phyloP scores from a whole-genome alignment of 2,329 filamentous ascomycete genomes.

The Colletotrichum cuscutae region DNA sequence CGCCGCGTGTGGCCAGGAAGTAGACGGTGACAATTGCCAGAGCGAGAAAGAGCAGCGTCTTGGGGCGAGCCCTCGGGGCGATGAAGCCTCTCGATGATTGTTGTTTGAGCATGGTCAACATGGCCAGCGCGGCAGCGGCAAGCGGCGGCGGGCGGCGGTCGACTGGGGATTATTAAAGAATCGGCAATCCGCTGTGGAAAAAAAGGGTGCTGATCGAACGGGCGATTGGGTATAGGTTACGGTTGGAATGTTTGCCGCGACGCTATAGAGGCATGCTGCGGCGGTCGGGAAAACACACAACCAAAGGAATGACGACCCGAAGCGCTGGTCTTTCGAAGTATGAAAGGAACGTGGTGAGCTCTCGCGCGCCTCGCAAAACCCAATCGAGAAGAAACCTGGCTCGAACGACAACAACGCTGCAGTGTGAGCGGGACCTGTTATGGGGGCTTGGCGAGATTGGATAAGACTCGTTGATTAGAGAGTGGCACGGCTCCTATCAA shows the following conservation, averaged over 20 bases:
- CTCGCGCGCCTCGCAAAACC: background rate
- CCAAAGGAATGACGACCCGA: constrained; percentile 22
- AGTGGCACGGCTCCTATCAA: constrained; percentile 50
- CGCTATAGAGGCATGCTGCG: constrained; percentile 33
- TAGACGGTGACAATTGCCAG: constrained; percentile 54
- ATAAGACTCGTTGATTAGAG: constrained; percentile 37
- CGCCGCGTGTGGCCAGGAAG: constrained; percentile 53
- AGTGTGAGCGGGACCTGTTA: constrained; percentile 13
- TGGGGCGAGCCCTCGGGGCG: constrained; percentile 51
- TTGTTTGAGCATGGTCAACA: constrained; percentile 42
- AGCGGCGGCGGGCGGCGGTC: constrained; percentile 4
- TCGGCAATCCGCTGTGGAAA: background rate
- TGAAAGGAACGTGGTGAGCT: background rate
- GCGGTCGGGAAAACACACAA: background rate
- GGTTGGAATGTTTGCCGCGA: constrained; percentile 14
- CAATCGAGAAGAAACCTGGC: constrained; percentile 23
- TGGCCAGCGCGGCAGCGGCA: constrained; percentile 9
- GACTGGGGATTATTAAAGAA: background rate
- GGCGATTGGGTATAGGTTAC: background rate
- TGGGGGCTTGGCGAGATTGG: constrained; percentile 29
- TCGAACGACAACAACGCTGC: constrained; percentile 8
- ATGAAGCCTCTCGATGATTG: constrained; percentile 35
- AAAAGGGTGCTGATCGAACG: constrained; percentile 2
- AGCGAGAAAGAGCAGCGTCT: constrained; percentile 52
- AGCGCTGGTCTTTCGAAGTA: background rate